phyloP scores from a whole-genome alignment of 768 basidiomycete genomes.

The Hirschioporus abietinus region DNA sequence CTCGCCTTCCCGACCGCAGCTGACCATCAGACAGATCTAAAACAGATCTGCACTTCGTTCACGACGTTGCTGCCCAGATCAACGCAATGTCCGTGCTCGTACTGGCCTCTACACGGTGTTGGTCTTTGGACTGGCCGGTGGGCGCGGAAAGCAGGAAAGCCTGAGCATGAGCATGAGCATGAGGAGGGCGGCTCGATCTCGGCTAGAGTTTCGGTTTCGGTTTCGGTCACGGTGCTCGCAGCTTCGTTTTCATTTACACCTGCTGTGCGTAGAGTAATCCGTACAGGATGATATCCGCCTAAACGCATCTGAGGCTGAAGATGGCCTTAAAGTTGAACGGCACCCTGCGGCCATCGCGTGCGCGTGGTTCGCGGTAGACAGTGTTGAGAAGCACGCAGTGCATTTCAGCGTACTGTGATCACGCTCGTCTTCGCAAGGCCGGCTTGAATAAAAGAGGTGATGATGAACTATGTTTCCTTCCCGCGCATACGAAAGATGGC shows the following conservation, averaged over 20 bases:
- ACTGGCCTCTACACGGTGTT: conserved; percentile 19
- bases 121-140: neutral
- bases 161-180: too few relatives aligned
- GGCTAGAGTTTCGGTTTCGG: too few relatives aligned
- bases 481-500: too few relatives aligned
- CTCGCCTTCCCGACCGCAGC: conserved; percentile 54
- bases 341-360: conserved; percentile 20
- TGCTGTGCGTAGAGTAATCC: too few relatives aligned
- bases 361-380: conserved; percentile 23
- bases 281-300: conserved; percentile 9
- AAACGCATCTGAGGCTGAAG: conserved; percentile 23
- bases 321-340: conserved; percentile 39
- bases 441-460: conserved; percentile 23
- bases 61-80: conserved; percentile 51
- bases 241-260: too few relatives aligned
- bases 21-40: conserved; percentile 71
- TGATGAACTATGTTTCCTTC: conserved; percentile 23
- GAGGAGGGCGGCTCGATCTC: neutral
- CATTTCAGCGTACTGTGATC: conserved; percentile 31
- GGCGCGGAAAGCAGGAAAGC: too few relatives aligned
- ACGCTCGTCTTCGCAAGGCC: conserved; percentile 27
- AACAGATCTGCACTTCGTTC: conserved; percentile 57
- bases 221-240: too few relatives aligned
- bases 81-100: conserved; percentile 17
- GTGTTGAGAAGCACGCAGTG: conserved; percentile 35